A percentile compares a stretch with the other conserved stretches of the same genome.
Evolutionary conservation across 129 eudicot species (phyloP).

Genomic region (Flaveria sonorensis): DNA sequence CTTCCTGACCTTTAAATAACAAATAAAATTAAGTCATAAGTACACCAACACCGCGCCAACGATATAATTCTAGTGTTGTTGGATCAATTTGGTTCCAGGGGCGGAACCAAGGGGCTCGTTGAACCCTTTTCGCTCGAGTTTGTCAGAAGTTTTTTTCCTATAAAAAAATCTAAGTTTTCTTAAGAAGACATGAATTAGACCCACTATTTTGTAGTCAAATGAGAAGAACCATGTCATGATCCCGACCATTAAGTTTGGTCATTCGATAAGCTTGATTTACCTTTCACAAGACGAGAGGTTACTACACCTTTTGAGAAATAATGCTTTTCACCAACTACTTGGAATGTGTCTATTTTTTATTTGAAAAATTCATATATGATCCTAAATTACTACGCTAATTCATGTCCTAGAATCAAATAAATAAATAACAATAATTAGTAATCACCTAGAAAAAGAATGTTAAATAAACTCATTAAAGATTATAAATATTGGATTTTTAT

Average conservation of each 20-base stretch:
- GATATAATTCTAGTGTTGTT: neutral
- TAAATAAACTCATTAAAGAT: slow-evolving; percentile 6
- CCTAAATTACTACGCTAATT: neutral
- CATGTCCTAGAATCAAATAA: neutral
- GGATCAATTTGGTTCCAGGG: neutral
- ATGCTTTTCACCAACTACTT: neutral
- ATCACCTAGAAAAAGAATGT: neutral
- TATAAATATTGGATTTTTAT: slow-evolving; percentile 12
- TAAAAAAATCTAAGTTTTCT: neutral
- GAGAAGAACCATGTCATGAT: too few relatives aligned
- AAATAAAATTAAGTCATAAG: neutral
- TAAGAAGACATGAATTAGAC: neutral
- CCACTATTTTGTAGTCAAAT: neutral
- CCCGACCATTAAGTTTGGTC: neutral
- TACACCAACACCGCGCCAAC: neutral
- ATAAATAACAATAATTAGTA: too few relatives aligned
- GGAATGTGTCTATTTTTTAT: neutral
- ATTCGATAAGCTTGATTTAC: neutral
- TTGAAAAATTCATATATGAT: neutral
- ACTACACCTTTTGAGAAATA: neutral
- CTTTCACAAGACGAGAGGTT: neutral
- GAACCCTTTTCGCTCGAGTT: neutral
- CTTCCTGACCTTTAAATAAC: slow-evolving; percentile 78
- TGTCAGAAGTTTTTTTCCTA: neutral
- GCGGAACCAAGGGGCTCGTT: neutral